Evolutionary conservation across 2,329 filamentous ascomycete species (phyloP), one percentile per base, ranked within the genome.

Genomic region (Rhynchosporium graminicola): DNA sequence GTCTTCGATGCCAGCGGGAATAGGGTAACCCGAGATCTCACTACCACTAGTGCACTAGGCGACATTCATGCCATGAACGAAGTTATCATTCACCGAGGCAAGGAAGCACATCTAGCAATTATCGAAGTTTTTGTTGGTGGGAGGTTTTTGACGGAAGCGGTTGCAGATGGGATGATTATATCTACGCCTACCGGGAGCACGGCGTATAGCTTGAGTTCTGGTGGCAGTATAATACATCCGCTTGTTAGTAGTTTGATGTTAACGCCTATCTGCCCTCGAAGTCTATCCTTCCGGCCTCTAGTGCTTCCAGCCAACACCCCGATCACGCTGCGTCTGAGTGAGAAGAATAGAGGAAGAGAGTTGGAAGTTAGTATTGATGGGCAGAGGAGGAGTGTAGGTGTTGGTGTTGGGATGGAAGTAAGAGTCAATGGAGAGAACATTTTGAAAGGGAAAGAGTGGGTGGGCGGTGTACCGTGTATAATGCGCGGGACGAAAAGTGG

Each of bases 131-230:
- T 87, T 71, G 89, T 98, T 63, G 93, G 93, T 70, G 89, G 91
- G 40, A 87, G 92, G 60, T 96, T 95, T 71, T 80, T 99, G 51
- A 99, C 95, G 1, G 92, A 97, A 75, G 94, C 92, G 0, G 93
- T 96, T 12, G 94, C 93, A 0, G 95, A 99, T 75, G 95, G 95
- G 57, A 96, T 99, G 76, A 89, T 98, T 50, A 87, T 98, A 63
- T 92, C 90, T 66, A 97, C 94, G 0, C 95, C 95, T 0, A 99
- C 95, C 0, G 95, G 95, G 2, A 96, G 91, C 46, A 99, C 95
- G 0, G 95, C 95, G 0, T 99, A 99, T 79, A 95, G 90, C 63
- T 82, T 99, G n/a, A 95, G 90, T 67, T 90, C 89, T 2, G 95
- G 95, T 3, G 95, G 95, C 0, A 91, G 89, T 69, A 98, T 99